Evolutionary conservation across 1,284 basidiomycete genomes (phyloP), one percentile per base, ranked within the genome.

Genomic region (Termitomyces sp.): DNA sequence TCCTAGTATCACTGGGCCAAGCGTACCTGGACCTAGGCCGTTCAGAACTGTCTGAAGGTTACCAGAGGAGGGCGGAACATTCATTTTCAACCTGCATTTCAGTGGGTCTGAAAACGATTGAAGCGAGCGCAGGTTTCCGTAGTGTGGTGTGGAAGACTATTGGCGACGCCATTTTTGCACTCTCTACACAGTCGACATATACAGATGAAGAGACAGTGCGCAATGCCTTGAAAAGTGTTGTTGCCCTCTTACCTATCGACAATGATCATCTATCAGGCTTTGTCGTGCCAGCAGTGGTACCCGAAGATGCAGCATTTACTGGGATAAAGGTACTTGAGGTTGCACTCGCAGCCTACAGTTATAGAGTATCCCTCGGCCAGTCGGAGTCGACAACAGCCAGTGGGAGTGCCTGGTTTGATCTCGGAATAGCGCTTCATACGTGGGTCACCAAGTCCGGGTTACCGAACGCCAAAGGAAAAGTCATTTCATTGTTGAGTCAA

Each of bases 61-160:
- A 92, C 68, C 72, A 80, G 12, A 77, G 81, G 17, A 78, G 95
- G 53, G 86, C 94, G 0, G 86, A 94, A 63, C 68, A 73, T 26
- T 90, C 90, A 1, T 88, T 94, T 61, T 65, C 85, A 30, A 69
- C 71, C 9, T 77, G 87, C 1, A 76, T 96, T 48, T 64, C 66
- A 5, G 73, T 82, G 5, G 80, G 84, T 4, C 67, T 85, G n/a
- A 66, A 72, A 36, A 77, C 87, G 1, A 71, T 93, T 50, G 69
- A 76, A 31, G 70, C 74, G 9, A 81, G 80, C 42, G 68, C 80
- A 39, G 84, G 82, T 5, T 88, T 90, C 70, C 81, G 88, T 34
- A 75, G 80, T 3, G 77, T 92, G 21, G 84, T 81, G 0, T 98
- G 96, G 95, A 99, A 98, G 70, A 75, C 86, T 2, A 77, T 88